phyloP scores from a whole-genome alignment of 2,329 filamentous ascomycete species.

The Tolypocladium cylindrosporum region DNA sequence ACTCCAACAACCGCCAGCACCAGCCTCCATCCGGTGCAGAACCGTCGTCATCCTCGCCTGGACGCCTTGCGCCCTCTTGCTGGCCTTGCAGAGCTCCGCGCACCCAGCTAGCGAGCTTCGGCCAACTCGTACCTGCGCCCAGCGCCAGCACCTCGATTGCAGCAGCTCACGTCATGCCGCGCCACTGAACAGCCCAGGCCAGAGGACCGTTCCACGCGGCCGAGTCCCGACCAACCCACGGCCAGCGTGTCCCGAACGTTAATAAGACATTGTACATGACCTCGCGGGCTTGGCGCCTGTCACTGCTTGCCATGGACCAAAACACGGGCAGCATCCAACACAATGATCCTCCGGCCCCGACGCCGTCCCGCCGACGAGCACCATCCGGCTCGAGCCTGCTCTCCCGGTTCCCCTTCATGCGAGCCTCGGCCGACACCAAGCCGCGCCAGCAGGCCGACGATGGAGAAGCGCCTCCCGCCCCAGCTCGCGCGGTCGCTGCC shows the following conservation, averaged over 20 bases:
- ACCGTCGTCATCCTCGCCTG: neutral
- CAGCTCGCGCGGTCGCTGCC: conserved; percentile 16
- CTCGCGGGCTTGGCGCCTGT: neutral
- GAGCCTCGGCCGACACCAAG: conserved; percentile 25
- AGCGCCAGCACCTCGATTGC: neutral
- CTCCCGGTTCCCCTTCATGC: conserved; percentile 60
- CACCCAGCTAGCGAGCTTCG: neutral
- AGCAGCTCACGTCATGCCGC: neutral
- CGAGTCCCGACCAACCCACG: neutral
- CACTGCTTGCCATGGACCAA: conserved; percentile 3
- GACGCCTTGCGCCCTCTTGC: neutral
- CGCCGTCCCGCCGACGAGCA: conserved; percentile 28
- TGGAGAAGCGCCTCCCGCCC: conserved; percentile 11
- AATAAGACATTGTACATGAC: neutral
- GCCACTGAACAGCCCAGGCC: neutral
- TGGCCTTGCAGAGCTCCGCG: neutral
- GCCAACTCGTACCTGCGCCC: neutral
- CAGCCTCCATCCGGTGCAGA: neutral
- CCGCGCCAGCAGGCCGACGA: conserved; percentile 21
- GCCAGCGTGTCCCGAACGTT: neutral
- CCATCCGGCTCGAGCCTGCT: conserved; percentile 54
- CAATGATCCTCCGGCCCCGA: conserved; percentile 6
- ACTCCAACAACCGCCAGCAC: neutral
- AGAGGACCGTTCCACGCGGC: neutral
- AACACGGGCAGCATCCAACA: neutral